Evolutionary conservation across 1,284 basidiomycete genomes (phyloP).

Genomic region (Irpex sp.): DNA sequence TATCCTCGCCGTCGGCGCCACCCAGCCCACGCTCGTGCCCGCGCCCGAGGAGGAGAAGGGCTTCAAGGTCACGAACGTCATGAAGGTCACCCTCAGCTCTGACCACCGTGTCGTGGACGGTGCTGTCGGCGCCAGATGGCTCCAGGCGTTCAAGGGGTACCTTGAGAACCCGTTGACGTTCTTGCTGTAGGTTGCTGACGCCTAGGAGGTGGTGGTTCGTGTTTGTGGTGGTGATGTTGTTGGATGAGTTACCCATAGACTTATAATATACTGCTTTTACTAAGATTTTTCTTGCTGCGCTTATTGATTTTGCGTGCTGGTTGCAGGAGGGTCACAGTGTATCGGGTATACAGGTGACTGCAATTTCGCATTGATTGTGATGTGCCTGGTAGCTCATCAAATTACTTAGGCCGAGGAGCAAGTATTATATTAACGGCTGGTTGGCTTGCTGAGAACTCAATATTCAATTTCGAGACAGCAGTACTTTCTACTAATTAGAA

Average conservation of each 20-base stretch:
- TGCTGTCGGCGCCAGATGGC: constrained; percentile 86
- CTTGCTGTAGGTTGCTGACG: constrained; percentile 73
- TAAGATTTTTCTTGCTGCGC: neutral
- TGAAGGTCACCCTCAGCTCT: constrained; percentile 95
- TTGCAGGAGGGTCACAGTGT: neutral
- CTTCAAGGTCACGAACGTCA: constrained; percentile 87
- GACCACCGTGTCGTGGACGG: constrained; percentile 97
- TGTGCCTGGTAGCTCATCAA: no score
- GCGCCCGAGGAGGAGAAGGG: constrained; percentile 89
- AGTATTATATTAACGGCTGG: no score
- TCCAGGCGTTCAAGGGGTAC: constrained; percentile 95
- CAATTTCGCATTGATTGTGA: no score
- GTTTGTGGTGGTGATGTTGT: neutral
- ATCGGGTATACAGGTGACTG: neutral
- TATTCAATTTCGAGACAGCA: no score
- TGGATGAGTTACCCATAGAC: neutral
- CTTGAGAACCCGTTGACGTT: constrained; percentile 95
- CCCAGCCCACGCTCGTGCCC: constrained; percentile 84
- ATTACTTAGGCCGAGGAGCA: no score
- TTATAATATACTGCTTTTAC: neutral
- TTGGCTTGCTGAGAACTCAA: no score
- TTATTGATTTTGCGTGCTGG: neutral
- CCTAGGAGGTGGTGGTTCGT: no score
- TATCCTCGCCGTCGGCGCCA: constrained; percentile 93
- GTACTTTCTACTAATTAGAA: no score